These are phyloP conservation scores for Kluyveromyces aestuarii DNA, from an alignment of 805 yeast genomes.

Conservation along the genomic window DNA sequence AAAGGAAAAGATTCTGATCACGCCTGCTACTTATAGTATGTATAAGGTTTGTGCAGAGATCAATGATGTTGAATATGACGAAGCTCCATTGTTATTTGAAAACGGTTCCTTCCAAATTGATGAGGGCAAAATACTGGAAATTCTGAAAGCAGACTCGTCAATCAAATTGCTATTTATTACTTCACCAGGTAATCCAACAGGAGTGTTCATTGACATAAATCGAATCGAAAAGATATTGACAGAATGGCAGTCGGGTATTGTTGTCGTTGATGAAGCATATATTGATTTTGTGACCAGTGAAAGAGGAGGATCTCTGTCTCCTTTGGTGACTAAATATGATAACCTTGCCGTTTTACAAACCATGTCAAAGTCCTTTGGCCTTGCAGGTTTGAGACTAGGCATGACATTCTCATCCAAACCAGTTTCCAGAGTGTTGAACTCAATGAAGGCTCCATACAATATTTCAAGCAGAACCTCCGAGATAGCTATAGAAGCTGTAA, in stretches of 20 bases:
- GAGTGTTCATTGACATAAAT: slow-evolving; percentile 42
- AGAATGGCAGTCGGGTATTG: slow-evolving; percentile 60
- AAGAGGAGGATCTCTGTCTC: slow-evolving; percentile 58
- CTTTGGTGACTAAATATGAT: slow-evolving; percentile 72
- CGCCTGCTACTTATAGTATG: slow-evolving; percentile 99
- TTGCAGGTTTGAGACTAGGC: slow-evolving; percentile 91
- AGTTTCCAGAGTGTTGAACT: slow-evolving; percentile 61
- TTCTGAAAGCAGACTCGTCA: slow-evolving; percentile 43
- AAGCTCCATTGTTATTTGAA: slow-evolving; percentile 53
- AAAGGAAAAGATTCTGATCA: slow-evolving; percentile 66
- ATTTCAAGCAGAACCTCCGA: slow-evolving; percentile 74
- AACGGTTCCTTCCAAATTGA: slow-evolving; percentile 59
- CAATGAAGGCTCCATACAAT: slow-evolving; percentile 95
- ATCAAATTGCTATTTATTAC: slow-evolving; percentile 79
- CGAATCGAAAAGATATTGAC: slow-evolving; percentile 41
- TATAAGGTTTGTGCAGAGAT: slow-evolving; percentile 84
- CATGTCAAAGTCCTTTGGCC: slow-evolving; percentile 87
- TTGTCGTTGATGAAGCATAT: slow-evolving; percentile 92
- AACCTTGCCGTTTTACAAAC: slow-evolving; percentile 87
- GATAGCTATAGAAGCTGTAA: slow-evolving; percentile 67
- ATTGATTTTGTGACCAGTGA: slow-evolving; percentile 60
- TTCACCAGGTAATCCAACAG: slow-evolving; percentile 97
- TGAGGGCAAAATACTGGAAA: slow-evolving; percentile 42
- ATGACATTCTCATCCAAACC: slow-evolving; percentile 56
- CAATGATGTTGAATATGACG: slow-evolving; percentile 73